A percentile compares a stretch with the other conserved stretches of the same genome.
Evolutionary conservation across 116 monocot genomes (phyloP).

Genomic region (Zostera marina): DNA sequence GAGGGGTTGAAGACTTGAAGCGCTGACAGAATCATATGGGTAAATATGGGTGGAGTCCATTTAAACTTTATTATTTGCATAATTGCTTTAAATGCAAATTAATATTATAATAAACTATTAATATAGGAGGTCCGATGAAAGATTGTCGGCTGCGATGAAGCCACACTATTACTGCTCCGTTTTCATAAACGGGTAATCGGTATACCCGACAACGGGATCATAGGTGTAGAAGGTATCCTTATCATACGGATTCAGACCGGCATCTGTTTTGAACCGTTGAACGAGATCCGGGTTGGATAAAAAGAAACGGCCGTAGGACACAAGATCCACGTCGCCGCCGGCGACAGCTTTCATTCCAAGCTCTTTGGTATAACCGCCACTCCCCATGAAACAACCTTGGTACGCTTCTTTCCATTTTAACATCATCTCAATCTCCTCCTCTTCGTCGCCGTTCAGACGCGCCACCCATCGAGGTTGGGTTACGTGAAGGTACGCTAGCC

Average conservation of each 20-base stretch:
- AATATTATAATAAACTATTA: too few species aligned
- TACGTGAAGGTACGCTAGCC: slow-evolving; percentile 22
- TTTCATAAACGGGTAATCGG: slow-evolving; percentile 40
- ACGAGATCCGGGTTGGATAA: slow-evolving; percentile 42
- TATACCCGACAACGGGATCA: slow-evolving; percentile 41
- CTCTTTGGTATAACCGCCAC: slow-evolving; percentile 27
- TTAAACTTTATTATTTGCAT: too few species aligned
- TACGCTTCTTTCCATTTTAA: slow-evolving; percentile 3
- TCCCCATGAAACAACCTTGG: slow-evolving; percentile 24
- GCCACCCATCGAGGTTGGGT: slow-evolving; percentile 24
- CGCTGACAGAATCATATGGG: too few species aligned
- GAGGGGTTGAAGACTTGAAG: too few species aligned
- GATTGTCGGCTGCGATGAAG: too few species aligned
- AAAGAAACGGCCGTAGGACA: slow-evolving; percentile 27
- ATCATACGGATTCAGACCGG: slow-evolving; percentile 28
- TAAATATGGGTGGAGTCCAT: too few species aligned
- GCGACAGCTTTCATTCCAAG: slow-evolving; percentile 24
- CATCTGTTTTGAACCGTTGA: slow-evolving; percentile 22
- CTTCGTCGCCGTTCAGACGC: too few species aligned
- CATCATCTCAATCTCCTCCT: background rate
- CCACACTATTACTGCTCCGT: too few species aligned
- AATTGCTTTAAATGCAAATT: too few species aligned
- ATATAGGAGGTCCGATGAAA: too few species aligned
- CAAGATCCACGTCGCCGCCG: slow-evolving; percentile 18
- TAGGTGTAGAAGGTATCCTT: slow-evolving; percentile 22